A percentile compares a stretch with the other conserved stretches of the same genome.
Evolutionary conservation across 2,329 filamentous ascomycete genomes (phyloP).

Genomic region (Chaetomiaceae sp.): DNA sequence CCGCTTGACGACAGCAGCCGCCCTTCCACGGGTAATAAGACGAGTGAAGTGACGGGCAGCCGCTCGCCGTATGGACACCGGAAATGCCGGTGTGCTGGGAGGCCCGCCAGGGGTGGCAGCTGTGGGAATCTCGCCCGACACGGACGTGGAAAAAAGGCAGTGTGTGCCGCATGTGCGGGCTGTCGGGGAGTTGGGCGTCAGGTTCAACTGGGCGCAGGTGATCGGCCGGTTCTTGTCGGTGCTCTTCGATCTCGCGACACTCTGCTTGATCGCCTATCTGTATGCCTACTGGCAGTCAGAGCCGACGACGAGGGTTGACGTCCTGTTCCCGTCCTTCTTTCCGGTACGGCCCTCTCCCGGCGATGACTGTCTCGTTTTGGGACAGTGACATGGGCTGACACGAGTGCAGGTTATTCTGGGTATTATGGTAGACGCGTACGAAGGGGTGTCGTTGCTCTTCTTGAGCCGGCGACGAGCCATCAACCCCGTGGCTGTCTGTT

Average conservation of each 20-base stretch:
- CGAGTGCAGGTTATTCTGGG: constrained; percentile 11
- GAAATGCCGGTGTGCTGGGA: not conserved
- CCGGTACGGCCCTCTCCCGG: constrained; percentile 8
- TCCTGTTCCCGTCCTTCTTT: constrained; percentile 21
- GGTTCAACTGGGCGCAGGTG: constrained; percentile 15
- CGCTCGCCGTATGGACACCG: no score
- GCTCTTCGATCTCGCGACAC: constrained; percentile 12
- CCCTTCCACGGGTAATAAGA: not conserved
- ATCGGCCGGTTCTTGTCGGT: constrained; percentile 11
- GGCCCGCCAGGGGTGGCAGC: not conserved
- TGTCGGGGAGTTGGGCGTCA: constrained; percentile 4
- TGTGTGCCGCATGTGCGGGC: constrained; percentile 3
- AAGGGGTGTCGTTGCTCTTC: constrained; percentile 18
- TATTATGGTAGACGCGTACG: constrained; percentile 15
- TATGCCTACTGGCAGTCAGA: constrained; percentile 16
- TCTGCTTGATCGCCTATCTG: constrained; percentile 16
- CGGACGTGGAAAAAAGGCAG: not conserved
- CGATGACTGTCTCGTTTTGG: not conserved
- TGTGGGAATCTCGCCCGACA: not conserved
- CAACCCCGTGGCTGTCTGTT: constrained; percentile 16
- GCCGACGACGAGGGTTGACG: constrained; percentile 16
- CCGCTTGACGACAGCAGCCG: not conserved
- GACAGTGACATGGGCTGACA: not conserved
- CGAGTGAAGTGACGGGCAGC: no score
- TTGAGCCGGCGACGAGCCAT: constrained; percentile 14